Base-by-base conservation (phyloP, 2,329 filamentous ascomycete genomes). In the Sporothrix inflata region DNA sequence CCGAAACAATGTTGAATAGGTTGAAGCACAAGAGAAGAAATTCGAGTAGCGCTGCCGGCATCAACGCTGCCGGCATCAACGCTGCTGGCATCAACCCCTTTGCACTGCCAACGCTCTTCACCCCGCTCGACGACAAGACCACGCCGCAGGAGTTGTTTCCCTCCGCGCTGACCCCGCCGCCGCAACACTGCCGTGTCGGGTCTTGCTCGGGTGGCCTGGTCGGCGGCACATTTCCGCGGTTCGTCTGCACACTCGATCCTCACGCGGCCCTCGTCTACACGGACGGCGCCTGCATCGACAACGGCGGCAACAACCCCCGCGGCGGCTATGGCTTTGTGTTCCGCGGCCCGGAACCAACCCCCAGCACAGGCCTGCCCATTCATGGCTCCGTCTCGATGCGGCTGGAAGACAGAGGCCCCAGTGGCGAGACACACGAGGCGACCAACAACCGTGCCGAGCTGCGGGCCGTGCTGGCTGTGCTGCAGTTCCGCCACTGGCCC, bases 401-500 rank as follows among this genome's bases (percentile, higher is more conserved):
- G 0, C 79, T 84, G 2, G 83, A 85, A 74, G 74, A 74, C 4
- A 47, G 76, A 40, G 81, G 83, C 0, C 82, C 82, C 0, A 74
- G 70, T 6, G 81, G 79, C 12, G 76, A 80, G 6, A 30, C 63
- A 4, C 34, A 70, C 9, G 72, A 74, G 27, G 79, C 81, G 66
- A 86, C 83, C 3, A 85, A 80, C 74, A 86, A 88, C 74, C 82
- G 87, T 4, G 87, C 87, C 3, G 85, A 88, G 76, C 82, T 89
- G 7, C 86, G 86, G 16, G 86, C 86, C 6, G 84, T 84, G 5
- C 83, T 88, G 63, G 84, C 81, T 5, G 87, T 83, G 4, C 80
- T 88, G 30, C 79, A 82, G 38, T 83, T 81, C 74, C 78, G 81
- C 2, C 9, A 76, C 74, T 88, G 85, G 86, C n/a, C 16, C 0